Conservation (phyloP, 1,139 yeast species). For the Suhomyces wounanorum region DNA sequence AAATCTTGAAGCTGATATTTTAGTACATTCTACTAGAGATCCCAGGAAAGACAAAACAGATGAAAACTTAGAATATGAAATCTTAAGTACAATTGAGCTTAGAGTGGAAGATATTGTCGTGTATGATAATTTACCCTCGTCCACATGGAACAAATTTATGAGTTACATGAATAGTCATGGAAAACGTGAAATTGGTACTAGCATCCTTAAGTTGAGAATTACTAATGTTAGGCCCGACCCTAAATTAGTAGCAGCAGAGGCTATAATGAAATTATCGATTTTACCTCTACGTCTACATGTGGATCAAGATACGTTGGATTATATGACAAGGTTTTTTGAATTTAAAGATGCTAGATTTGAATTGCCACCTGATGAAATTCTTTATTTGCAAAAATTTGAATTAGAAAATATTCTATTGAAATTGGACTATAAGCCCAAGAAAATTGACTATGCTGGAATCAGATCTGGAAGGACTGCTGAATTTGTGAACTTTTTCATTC, state of each 20-base stretch:
- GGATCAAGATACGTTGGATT: constrained; percentile 92
- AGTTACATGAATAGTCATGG: constrained; percentile 70
- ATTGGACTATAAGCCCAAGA: constrained; percentile 91
- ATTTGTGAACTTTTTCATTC: constrained; percentile 80
- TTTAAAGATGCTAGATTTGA: constrained; percentile 74
- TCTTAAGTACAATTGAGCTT: constrained; percentile 49
- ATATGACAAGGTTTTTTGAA: constrained; percentile 74
- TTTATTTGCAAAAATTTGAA: constrained; percentile 69
- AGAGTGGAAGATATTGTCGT: constrained; percentile 58
- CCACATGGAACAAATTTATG: constrained; percentile 88
- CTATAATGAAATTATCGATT: constrained; percentile 54
- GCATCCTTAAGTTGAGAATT: constrained; percentile 59
- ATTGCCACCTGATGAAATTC: constrained; percentile 57
- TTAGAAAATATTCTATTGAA: constrained; percentile 64
- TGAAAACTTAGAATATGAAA: constrained; percentile 35
- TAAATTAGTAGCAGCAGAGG: constrained; percentile 67
- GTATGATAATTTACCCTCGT: constrained; percentile 78
- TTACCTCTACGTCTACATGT: constrained; percentile 81
- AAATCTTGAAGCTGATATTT: constrained; percentile 51
- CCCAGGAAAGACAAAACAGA: constrained; percentile 37
- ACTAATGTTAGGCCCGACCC: constrained; percentile 68
- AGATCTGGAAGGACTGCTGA: constrained; percentile 86
- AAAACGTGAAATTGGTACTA: constrained; percentile 67
- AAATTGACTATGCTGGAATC: constrained; percentile 78
- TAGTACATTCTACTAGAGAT: constrained; percentile 50